Evolutionary conservation across 768 basidiomycete genomes (phyloP), one percentile per base, ranked within the genome.

Genomic region (Multifurca ochricompacta): DNA sequence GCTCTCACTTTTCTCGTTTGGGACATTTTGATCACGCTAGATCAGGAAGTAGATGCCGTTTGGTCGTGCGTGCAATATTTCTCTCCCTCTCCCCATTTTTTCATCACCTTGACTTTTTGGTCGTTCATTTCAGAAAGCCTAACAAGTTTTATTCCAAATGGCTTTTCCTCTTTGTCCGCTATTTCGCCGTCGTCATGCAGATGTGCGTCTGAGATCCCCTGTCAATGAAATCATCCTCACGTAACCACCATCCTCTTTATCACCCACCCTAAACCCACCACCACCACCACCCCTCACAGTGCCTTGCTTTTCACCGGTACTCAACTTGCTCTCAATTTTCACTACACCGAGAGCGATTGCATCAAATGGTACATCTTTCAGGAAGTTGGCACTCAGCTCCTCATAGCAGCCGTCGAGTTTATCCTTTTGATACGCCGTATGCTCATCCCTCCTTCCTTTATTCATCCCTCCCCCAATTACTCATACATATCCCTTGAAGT

Each of bases 41-140:
- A 53, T 23, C 61, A 54, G 13, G 70, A 68, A 42, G 55, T 64
- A 1, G 64, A 64, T 34, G 59, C 63, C 21, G 42, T 70, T 19
- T 71, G 70, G 68, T 59, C 58, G 70, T 72, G 41, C 56, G 65
- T 61, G 2, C 21, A 47, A 35, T n/a, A 52, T 16, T 21, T 3
- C 18, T 2, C 36, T 31, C 39, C 0, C 9, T 23, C 19, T 14
- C 5, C 10, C 6, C 16, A 32, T 13, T 30, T 25, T 14, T 30
- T 31, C 54, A 35, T 46, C 11, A 3, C n/a, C 32, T 13, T 13
- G 11, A n/a, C n/a, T n/a, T n/a, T n/a, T n/a, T n/a, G n/a, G n/a
- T n/a, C n/a, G n/a, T n/a, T n/a, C n/a, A n/a, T n/a, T 18, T 27
- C 16, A 70, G 66, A 11, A 68, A 58, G 5, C 63, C 61, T 25